Evolutionary conservation across 2,329 filamentous ascomycete genomes (phyloP).

Genomic region (Aspergillus piperis): DNA sequence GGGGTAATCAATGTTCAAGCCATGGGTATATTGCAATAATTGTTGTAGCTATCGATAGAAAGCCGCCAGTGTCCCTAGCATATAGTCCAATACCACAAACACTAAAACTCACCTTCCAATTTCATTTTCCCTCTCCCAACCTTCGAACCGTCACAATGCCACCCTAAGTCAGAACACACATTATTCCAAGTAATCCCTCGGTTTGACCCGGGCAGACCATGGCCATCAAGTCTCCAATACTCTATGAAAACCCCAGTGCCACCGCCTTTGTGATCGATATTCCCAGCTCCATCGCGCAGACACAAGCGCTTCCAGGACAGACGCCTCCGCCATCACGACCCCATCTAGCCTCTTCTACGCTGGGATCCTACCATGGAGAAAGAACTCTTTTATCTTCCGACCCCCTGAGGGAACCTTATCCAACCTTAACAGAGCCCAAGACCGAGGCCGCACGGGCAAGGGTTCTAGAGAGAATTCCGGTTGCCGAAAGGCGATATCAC

Average conservation of each 20-base stretch:
- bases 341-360: not conserved
- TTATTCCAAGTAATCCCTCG: no score
- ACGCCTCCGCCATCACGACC: not conserved
- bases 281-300: constrained; percentile 57
- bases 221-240: constrained; percentile 38
- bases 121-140: not conserved
- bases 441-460: constrained; percentile 45
- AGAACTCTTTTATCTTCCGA: constrained; percentile 47
- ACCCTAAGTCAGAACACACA: not conserved
- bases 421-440: constrained; percentile 54
- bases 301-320: constrained; percentile 45
- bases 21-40: not conserved
- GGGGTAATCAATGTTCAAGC: not conserved
- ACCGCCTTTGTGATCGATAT: constrained; percentile 59
- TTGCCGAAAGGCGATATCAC: constrained; percentile 35
- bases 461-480: constrained; percentile 39
- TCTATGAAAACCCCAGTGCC: constrained; percentile 52
- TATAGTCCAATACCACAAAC: no score
- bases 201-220: constrained; percentile 4
- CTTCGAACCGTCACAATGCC: not conserved
- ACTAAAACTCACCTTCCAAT: not conserved
- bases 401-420: constrained; percentile 51
- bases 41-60: not conserved
- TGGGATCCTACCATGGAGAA: not conserved
- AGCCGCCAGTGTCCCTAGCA: not conserved